These are phyloP conservation scores for Aleurites moluccanus DNA, from an alignment of 441 rosid genomes.

Conservation along the genomic window DNA sequence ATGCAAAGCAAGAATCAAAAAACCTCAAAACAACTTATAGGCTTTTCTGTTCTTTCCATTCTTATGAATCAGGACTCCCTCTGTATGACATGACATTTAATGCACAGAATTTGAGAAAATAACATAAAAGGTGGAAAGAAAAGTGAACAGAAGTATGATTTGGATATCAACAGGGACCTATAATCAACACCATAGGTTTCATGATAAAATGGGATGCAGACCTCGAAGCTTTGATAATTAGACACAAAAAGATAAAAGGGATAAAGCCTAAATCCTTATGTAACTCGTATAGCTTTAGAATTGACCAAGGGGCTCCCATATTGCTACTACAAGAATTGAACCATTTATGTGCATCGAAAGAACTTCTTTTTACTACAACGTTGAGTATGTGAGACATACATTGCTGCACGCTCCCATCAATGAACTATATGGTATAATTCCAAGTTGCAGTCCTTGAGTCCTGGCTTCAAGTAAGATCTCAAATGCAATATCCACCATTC, in stretches of 20 bases:
- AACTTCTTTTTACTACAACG: conserved; percentile 4
- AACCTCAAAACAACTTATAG: not conserved
- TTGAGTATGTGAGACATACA: conserved; percentile 46
- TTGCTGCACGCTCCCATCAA: conserved; percentile 98
- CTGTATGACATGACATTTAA: not conserved
- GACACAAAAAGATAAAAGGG: not conserved
- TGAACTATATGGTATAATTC: conserved; percentile 84
- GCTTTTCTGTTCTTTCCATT: not conserved
- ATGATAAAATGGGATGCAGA: not conserved
- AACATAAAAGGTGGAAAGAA: not conserved
- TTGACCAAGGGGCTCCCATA: not conserved
- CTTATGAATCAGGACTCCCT: not conserved
- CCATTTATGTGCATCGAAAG: not conserved
- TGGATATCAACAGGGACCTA: not conserved
- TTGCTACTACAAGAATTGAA: not conserved
- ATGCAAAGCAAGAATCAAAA: conserved; percentile 3
- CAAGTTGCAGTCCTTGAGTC: conserved; percentile 54
- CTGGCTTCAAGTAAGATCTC: conserved; percentile 62
- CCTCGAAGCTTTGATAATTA: not conserved
- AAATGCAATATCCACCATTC: conserved; percentile 75
- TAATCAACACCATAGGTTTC: not conserved
- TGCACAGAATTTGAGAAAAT: not conserved
- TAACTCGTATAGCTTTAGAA: not conserved
- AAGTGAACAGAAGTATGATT: not conserved
- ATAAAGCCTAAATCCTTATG: not conserved